Evolutionary conservation across 352 stramenopile species (phyloP), one percentile per base, ranked within the genome.

Genomic region (Pythium oligandrum): DNA sequence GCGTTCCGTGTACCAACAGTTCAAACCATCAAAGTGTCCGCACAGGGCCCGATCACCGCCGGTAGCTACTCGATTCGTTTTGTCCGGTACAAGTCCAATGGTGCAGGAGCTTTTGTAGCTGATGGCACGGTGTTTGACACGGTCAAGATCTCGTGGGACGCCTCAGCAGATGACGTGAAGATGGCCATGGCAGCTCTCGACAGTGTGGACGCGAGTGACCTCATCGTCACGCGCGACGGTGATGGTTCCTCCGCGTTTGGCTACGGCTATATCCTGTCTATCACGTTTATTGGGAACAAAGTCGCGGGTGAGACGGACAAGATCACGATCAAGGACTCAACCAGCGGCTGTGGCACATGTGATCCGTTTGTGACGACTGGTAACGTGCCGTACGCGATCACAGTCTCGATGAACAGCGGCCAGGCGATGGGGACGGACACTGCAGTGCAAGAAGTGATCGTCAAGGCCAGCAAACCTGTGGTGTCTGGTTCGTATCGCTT

Each of bases 341-440:
- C 31, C 1, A 61, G 42, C 17, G 57, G 48, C 38, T 68, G 61
- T 40, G 12, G 40, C 31, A 31, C 43, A 1, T 64, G 61, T 42
- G 48, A 49, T 31, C n/a, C 61, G 0, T 88, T 93, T 38, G 50
- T 55, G 3, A 73, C 70, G 7, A 66, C 63, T 1, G 79, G 71
- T 3, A 61, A 62, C 5, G 66, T 71, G 0, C 34, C 50, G 17
- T 73, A 72, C 47, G 59, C 50, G 38, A 62, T 82, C 10, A 51
- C 39, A 0, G 66, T 69, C 1, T 43, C 44, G 6, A 75, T 80
- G 36, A 83, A 83, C 34, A 59, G 64, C 0, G 62, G 52, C 6
- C 61, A 83, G 33, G 68, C 75, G 0, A 90, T 93, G 78, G 70
- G 79, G 0, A 91, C 80, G 0, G 78, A 93, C 66, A 91, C 81